These are phyloP conservation scores for Chytriomyces confervae DNA, from an alignment of 192 early-diverging fungal genomes.

Conservation along the genomic window DNA sequence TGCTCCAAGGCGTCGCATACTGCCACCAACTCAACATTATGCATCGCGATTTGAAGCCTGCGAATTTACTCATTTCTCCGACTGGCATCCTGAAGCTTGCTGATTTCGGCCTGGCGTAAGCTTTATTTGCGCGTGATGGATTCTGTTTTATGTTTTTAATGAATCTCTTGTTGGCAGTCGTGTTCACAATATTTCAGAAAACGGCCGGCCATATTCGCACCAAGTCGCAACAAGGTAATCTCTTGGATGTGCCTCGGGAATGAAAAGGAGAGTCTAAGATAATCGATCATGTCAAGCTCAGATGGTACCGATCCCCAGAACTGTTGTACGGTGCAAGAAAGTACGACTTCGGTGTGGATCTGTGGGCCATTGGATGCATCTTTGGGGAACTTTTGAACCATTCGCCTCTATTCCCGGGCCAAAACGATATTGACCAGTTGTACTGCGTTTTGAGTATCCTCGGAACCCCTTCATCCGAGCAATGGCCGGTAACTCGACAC, in stretches of 20 bases:
- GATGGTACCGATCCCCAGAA: constrained; percentile 71
- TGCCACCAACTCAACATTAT: constrained; percentile 66
- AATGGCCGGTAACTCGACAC: constrained; percentile 54
- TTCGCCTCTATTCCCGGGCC: constrained; percentile 65
- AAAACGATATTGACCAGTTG: constrained; percentile 68
- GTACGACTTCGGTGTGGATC: constrained; percentile 66
- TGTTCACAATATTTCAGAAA: constrained; percentile 27
- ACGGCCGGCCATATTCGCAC: constrained; percentile 57
- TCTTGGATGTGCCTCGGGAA: background rate
- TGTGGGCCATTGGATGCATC: constrained; percentile 71
- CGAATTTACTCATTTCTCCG: constrained; percentile 62
- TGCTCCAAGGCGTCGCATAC: constrained; percentile 36
- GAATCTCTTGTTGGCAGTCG: constrained; percentile 5
- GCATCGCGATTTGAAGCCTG: constrained; percentile 60
- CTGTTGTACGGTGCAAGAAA: constrained; percentile 63
- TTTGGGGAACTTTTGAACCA: constrained; percentile 69
- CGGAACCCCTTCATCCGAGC: constrained; percentile 55
- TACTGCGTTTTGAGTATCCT: constrained; percentile 57
- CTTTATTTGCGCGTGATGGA: constrained; percentile 24
- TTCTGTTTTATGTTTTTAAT: background rate
- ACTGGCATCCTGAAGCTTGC: constrained; percentile 63
- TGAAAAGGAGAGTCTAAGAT: background rate
- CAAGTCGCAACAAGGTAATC: constrained; percentile 59
- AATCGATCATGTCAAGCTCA: constrained; percentile 34
- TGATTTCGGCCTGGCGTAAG: constrained; percentile 67